phyloP scores from a whole-genome alignment of 2,329 filamentous ascomycete species.

The Coleophoma eucalyptorum region DNA sequence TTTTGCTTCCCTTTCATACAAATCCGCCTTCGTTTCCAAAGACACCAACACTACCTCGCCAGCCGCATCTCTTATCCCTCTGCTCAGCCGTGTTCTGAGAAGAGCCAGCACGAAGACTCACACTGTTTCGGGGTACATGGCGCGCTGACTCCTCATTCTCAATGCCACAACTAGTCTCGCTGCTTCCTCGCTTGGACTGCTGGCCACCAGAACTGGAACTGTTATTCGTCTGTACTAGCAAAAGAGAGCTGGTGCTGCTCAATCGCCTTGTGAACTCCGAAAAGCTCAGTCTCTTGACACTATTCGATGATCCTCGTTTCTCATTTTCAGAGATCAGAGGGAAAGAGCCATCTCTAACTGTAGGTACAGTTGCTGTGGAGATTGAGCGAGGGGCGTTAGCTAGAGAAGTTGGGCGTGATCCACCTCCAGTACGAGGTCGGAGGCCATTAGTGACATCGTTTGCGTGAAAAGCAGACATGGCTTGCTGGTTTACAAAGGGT shows the following conservation, averaged over 20 bases:
- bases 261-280: conserved; percentile 57
- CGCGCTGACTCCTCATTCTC: background rate
- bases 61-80: conserved; percentile 42
- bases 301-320: conserved; percentile 49
- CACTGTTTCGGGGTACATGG: background rate
- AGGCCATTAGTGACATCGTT: conserved; percentile 7
- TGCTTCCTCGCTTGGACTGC: conserved; percentile 12
- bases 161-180: conserved; percentile 14
- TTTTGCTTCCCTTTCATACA: conserved; percentile 32
- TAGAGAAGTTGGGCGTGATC: conserved; percentile 20
- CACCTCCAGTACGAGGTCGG: conserved; percentile 20
- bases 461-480: conserved; percentile 23
- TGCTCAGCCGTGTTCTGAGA: background rate
- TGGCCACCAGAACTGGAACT: conserved; percentile 18
- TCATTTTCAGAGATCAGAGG: conserved; percentile 12
- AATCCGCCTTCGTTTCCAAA: conserved; percentile 51
- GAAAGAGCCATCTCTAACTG: conserved; percentile 11
- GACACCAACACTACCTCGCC: conserved; percentile 53
- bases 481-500: conserved; percentile 23
- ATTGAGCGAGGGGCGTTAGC: conserved; percentile 22
- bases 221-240: conserved; percentile 55
- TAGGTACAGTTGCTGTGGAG: conserved; percentile 17
- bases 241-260: conserved; percentile 56
- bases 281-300: conserved; percentile 55
- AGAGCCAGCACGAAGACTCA: conserved; percentile 1